Evolutionary conservation across 192 early-diverging fungal genomes (phyloP).

Genomic region (Entomortierella beljakovae): DNA sequence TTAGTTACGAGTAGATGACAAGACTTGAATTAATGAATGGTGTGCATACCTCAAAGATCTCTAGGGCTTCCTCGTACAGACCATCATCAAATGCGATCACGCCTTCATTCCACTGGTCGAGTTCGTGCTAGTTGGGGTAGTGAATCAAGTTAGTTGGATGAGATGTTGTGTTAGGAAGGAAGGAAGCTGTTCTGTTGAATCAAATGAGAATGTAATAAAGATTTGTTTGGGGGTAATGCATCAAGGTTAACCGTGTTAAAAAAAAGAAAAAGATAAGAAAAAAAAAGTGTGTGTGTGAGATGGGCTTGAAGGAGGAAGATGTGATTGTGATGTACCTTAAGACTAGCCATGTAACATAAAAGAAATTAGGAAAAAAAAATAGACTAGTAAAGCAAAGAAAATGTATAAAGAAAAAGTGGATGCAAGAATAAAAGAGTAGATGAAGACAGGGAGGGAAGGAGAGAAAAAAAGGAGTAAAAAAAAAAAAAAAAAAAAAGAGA

Average conservation of each 20-base stretch:
- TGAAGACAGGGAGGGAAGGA: neutral
- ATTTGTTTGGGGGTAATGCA: too few relatives aligned
- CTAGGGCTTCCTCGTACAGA: conserved; percentile 76
- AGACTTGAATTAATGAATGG: neutral
- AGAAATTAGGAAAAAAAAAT: neutral
- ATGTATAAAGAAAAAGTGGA: neutral
- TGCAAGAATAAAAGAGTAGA: neutral
- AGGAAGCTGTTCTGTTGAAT: too few relatives aligned
- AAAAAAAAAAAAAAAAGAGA: neutral
- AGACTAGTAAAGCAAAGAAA: neutral
- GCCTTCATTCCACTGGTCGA: conserved; percentile 66
- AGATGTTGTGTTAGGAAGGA: neutral
- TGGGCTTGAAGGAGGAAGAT: neutral
- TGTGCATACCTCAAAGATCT: conserved; percentile 71
- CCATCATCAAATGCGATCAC: conserved; percentile 80
- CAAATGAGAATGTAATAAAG: too few relatives aligned
- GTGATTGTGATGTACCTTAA: conserved; percentile 35
- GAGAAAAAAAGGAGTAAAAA: neutral
- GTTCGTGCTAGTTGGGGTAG: conserved; percentile 35
- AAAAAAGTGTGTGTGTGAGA: neutral
- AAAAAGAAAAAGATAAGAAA: neutral
- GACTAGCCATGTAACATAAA: conserved; percentile 31
- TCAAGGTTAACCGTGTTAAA: too few relatives aligned
- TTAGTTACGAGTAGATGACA: too few relatives aligned
- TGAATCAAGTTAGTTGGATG: neutral